These are phyloP conservation scores for Saussurea involucrata DNA, from an alignment of 129 eudicot genomes.

Conservation along the genomic window DNA sequence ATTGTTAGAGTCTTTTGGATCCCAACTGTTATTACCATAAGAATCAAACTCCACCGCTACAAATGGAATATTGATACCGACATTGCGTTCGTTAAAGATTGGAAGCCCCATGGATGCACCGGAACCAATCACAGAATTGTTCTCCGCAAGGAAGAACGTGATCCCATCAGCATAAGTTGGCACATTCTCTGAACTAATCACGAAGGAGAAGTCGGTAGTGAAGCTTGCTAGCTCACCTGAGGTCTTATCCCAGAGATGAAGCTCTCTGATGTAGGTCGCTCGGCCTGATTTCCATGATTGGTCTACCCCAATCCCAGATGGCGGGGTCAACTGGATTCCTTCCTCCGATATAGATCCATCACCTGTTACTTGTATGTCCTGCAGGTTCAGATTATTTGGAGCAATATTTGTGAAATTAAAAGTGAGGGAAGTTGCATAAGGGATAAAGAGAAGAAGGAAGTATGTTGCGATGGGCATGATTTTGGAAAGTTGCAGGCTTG, in stretches of 20 bases:
- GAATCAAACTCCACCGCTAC: constrained; percentile 43
- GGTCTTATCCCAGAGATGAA: constrained; percentile 14
- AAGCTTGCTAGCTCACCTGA: constrained; percentile 18
- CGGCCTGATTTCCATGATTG: background rate
- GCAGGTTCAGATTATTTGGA: background rate
- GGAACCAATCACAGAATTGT: background rate
- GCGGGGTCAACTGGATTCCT: background rate
- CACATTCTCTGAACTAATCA: background rate
- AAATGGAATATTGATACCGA: constrained; percentile 8
- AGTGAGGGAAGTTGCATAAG: constrained; percentile 10
- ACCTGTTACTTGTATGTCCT: background rate
- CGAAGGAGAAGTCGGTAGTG: constrained; percentile 4
- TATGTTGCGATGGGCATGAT: background rate
- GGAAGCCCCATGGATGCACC: constrained; percentile 24
- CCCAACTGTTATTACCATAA: background rate
- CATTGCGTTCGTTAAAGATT: background rate
- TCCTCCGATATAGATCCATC: background rate
- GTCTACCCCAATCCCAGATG: background rate
- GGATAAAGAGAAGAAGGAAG: constrained; percentile 13
- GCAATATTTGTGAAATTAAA: constrained; percentile 20
- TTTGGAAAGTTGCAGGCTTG: background rate
- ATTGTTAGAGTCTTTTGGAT: constrained; percentile 9
- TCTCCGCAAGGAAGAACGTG: constrained; percentile 11
- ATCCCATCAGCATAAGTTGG: constrained; percentile 5
- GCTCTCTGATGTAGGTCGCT: background rate